Evolutionary conservation across 2,329 filamentous ascomycete genomes (phyloP), one percentile per base, ranked within the genome.

Genomic region (Xylariaceae sp.): DNA sequence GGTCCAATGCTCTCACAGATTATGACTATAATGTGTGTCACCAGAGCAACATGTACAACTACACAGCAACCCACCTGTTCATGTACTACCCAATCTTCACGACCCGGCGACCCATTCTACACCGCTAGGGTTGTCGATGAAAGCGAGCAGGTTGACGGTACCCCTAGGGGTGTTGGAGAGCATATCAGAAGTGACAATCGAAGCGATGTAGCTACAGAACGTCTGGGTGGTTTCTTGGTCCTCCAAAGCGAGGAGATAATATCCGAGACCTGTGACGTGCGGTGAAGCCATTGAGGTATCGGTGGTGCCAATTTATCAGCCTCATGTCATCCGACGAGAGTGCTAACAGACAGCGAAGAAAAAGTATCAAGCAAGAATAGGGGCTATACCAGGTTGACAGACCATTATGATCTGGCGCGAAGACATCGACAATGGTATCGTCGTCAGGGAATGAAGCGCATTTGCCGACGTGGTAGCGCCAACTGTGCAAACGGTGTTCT

Each of bases 241-340:
- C 60, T 78, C 72, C 1, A 76, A 64, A 10, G 62, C 67, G 52
- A 77, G 61, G 30, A 85, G 64, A 62, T 84, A 85, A n/a, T 78
- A 71, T 11, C 75, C 79, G n/a, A 86, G 64, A 11, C 83, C 83
- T 19, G 78, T 71, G 46, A 86, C 71, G 60, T 85, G 81, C 0
- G 82, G 82, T 3, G 74, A 69, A 2, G 82, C 78, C 81, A 85
- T 85, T 33, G 75, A 81, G 6, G 83, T 86, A 32, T 82, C 83
- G 12, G 72, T 76, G 58, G 82, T 71, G 27, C 61, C 71, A 42
- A 67, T 67, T n/a, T 63, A 27, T 27, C n/a, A 27, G 4, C 7
- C 7, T 27, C 22, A 27, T 27, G 22, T 27, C 22, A 27, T 27
- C 22, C 22, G 4, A 7, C 22, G 22, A 27, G 22, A 4, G 22